phyloP scores from a whole-genome alignment of 495 filamentous ascomycete genomes.

The Xylaria venustula region DNA sequence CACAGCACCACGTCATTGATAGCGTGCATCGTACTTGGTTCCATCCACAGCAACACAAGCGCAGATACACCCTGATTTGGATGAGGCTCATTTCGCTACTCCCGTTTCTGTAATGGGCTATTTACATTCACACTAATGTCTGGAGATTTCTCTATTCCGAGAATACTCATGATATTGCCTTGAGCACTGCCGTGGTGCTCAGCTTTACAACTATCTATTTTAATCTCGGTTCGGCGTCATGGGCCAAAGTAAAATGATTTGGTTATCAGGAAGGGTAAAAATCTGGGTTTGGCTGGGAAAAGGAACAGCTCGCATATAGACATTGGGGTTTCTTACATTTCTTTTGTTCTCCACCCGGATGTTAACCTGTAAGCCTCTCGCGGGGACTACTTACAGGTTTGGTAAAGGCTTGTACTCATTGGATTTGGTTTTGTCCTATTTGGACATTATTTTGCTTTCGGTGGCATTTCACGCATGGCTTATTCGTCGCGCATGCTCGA shows the following conservation, averaged over 20 bases:
- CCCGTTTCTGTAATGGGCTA: no score
- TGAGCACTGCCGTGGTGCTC: neutral
- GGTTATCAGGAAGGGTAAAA: conserved; percentile 29
- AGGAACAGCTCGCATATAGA: conserved; percentile 45
- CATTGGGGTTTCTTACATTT: conserved; percentile 29
- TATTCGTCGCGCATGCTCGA: conserved; percentile 18
- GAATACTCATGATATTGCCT: no score
- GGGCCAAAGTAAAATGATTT: conserved; percentile 24
- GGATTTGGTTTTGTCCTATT: conserved; percentile 23
- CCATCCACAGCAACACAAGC: neutral
- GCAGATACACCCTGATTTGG: no score
- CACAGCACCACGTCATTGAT: neutral
- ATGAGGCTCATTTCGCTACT: no score
- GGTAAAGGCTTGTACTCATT: conserved; percentile 27
- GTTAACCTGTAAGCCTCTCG: conserved; percentile 21
- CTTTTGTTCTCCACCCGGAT: conserved; percentile 30
- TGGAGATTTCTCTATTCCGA: no score
- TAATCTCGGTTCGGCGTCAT: conserved; percentile 28
- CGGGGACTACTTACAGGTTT: conserved; percentile 21
- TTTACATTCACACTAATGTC: no score
- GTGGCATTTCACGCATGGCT: conserved; percentile 24
- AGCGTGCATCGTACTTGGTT: neutral
- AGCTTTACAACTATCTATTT: conserved; percentile 16
- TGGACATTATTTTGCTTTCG: conserved; percentile 33
- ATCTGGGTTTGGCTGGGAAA: conserved; percentile 37